Evolutionary conservation across 176 grass and related monocot species (phyloP).

Genomic region (Triticum turgidum): DNA sequence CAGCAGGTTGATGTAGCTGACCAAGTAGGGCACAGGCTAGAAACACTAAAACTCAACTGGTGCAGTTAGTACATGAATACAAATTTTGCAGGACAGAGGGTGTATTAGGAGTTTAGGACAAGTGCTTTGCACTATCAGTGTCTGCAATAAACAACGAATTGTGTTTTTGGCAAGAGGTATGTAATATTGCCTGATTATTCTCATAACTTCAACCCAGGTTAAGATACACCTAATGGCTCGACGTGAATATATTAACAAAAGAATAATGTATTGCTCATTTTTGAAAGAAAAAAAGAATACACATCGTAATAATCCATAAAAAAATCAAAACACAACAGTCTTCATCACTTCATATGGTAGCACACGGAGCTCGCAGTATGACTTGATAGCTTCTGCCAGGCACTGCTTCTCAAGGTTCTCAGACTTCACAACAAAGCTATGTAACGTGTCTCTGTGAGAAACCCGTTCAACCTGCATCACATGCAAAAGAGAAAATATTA

Average conservation of each 20-base stretch:
- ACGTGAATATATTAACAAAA: neutral
- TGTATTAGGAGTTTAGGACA: neutral
- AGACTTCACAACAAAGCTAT: slow-evolving; percentile 82
- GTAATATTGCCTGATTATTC: neutral
- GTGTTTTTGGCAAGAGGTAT: neutral
- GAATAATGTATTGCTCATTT: slow-evolving; percentile 27
- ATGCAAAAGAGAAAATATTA: neutral
- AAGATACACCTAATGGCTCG: neutral
- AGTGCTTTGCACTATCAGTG: neutral
- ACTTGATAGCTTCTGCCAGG: slow-evolving; percentile 81
- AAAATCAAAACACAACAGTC: slow-evolving; percentile 82
- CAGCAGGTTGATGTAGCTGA: slow-evolving; percentile 42
- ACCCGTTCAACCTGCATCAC: slow-evolving; percentile 76
- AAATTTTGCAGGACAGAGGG: neutral
- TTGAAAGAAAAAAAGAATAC: neutral
- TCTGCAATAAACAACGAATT: neutral
- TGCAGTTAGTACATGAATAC: neutral
- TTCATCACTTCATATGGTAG: slow-evolving; percentile 77
- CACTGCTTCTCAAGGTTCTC: slow-evolving; percentile 96
- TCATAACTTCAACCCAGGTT: neutral
- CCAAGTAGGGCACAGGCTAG: slow-evolving; percentile 24
- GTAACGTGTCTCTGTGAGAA: slow-evolving; percentile 78
- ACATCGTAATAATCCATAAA: neutral
- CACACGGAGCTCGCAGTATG: slow-evolving; percentile 87
- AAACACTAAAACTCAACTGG: slow-evolving; percentile 32